A percentile compares a stretch with the other conserved stretches of the same genome.
Conservation (phyloP, 768 basidiomycete species). For the Termitomyces sp. region DNA sequence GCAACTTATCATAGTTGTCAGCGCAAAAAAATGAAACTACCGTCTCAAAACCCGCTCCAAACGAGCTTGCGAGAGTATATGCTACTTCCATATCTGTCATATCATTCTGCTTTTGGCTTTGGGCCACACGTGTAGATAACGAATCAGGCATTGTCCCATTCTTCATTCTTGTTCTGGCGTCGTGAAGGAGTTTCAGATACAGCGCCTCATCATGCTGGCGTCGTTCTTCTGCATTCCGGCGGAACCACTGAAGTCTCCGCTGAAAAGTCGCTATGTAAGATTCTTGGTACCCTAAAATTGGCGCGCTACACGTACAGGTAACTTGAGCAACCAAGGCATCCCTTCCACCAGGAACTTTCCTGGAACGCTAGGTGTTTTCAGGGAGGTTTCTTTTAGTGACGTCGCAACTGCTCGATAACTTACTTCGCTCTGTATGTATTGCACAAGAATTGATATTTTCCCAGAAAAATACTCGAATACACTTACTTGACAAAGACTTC, state of each 20-base stretch:
- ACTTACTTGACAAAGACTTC: conserved; percentile 4
- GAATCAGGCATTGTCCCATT: conserved; percentile 33
- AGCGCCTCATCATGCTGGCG: conserved; percentile 31
- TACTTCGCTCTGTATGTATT: neutral
- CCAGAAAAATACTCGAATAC: neutral
- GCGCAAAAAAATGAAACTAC: neutral
- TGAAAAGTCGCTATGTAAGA: conserved; percentile 4
- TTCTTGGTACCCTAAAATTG: neutral
- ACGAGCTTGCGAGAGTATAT: conserved; percentile 38
- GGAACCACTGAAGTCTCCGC: conserved; percentile 38
- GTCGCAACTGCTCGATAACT: neutral
- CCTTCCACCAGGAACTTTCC: conserved; percentile 45
- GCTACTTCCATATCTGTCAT: conserved; percentile 38
- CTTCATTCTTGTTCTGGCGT: conserved; percentile 36
- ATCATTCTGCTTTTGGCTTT: conserved; percentile 28
- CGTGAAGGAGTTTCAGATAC: conserved; percentile 32
- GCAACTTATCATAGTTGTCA: neutral
- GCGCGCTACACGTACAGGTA: conserved; percentile 26
- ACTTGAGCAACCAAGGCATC: conserved; percentile 39
- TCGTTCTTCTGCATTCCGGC: conserved; percentile 31
- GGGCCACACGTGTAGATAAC: conserved; percentile 31
- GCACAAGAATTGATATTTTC: neutral
- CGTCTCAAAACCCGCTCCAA: conserved; percentile 39
- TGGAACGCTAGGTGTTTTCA: conserved; percentile 28
- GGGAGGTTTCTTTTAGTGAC: neutral